Percentiles rank a stretch among this genome's conserved stretches.
phyloP scores from a whole-genome alignment of 2,329 filamentous ascomycete genomes.

The Lachnellula hyalina region DNA sequence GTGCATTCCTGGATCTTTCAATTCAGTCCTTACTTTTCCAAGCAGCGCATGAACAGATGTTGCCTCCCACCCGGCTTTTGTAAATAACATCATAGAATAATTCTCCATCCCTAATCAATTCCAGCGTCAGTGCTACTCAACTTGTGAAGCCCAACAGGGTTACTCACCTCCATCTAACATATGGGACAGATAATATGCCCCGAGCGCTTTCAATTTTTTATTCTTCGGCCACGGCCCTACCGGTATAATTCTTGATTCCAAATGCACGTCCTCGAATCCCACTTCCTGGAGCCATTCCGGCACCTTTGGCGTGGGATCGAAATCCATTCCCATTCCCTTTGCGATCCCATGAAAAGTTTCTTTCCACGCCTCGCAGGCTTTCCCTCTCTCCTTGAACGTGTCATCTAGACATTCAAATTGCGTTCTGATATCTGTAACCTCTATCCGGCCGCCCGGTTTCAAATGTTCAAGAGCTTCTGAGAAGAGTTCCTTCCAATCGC shows the following conservation, averaged over 20 bases:
- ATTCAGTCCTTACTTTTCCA: conserved; percentile 14
- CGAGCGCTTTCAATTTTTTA: conserved; percentile 27
- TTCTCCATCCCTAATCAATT: conserved; percentile 14
- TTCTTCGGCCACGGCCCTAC: conserved; percentile 32
- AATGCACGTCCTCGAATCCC: conserved; percentile 37
- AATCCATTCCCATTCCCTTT: conserved; percentile 13
- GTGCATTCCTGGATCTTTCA: conserved; percentile 18
- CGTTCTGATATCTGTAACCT: conserved; percentile 16
- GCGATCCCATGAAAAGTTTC: conserved; percentile 8
- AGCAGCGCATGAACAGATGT: conserved; percentile 17
- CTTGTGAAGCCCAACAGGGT: background rate
- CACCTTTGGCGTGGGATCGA: conserved; percentile 16
- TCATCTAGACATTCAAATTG: conserved; percentile 16
- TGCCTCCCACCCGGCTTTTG: conserved; percentile 17
- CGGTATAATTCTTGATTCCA: conserved; percentile 19
- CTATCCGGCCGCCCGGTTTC: conserved; percentile 20
- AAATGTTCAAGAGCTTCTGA: conserved; percentile 39
- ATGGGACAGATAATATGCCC: conserved; percentile 19
- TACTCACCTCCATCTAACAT: conserved; percentile 14
- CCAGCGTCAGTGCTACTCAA: background rate
- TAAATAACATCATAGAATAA: conserved; percentile 19
- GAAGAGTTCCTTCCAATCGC: conserved; percentile 51
- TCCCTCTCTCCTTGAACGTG: conserved; percentile 9
- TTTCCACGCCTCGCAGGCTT: conserved; percentile 11
- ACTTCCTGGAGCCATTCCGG: conserved; percentile 28